Percentiles rank a stretch among this genome's conserved stretches.
These are phyloP conservation scores for Salix suchowensis DNA, from an alignment of 345 rosid genomes.

Conservation along the genomic window DNA sequence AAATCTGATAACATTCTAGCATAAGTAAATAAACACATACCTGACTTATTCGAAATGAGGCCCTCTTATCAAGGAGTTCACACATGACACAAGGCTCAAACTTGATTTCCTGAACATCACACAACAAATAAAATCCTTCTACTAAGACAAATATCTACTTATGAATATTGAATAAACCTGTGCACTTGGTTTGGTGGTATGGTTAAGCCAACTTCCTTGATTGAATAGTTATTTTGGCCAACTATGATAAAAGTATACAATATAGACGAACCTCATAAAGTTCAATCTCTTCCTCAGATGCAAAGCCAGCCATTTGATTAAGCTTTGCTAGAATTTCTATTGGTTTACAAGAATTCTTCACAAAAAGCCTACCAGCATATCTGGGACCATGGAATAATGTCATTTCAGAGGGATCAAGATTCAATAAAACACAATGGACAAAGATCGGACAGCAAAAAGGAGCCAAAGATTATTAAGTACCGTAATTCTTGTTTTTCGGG, in stretches of 20 bases:
- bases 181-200: neutral
- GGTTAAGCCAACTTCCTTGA: neutral
- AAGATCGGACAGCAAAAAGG: neutral
- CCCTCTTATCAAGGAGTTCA: conserved; percentile 72
- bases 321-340: conserved; percentile 64
- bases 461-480: conserved; percentile 30
- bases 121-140: neutral
- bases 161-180: neutral
- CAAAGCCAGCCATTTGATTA: conserved; percentile 88
- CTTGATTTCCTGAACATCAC: conserved; percentile 71
- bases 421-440: neutral
- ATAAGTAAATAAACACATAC: conserved; percentile 25
- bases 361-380: conserved; percentile 77
- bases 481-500: conserved; percentile 73
- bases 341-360: conserved; percentile 75
- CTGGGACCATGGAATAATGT: conserved; percentile 38
- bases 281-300: conserved; percentile 80
- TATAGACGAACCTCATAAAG: conserved; percentile 69
- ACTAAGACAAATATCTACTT: neutral
- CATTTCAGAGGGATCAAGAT: conserved; percentile 11
- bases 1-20: neutral
- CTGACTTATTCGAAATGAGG: conserved; percentile 68
- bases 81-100: conserved; percentile 93
- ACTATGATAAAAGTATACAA: neutral
- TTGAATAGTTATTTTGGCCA: neutral